Conservation (phyloP, 805 yeast species). For the Ogataea neopini region DNA sequence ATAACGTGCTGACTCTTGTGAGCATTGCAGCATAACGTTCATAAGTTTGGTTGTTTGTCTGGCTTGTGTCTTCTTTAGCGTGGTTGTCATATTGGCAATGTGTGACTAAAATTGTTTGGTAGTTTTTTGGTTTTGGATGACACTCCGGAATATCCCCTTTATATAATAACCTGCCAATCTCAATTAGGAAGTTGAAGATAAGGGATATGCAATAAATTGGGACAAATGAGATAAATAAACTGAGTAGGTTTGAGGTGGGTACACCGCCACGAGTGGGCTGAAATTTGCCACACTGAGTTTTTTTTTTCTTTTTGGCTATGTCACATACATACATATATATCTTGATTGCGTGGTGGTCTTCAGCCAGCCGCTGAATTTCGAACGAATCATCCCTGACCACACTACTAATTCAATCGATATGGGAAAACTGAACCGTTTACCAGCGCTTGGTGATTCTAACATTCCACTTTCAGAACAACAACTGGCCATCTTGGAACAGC, state of each 20-base stretch:
- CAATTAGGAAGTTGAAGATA: slow-evolving; percentile 7
- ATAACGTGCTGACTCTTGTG: slow-evolving; percentile 39
- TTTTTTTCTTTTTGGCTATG: too few species aligned
- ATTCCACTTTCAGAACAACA: slow-evolving; percentile 72
- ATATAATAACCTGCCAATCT: not conserved
- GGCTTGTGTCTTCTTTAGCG: slow-evolving; percentile 24
- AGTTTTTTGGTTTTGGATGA: not conserved
- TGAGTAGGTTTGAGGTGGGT: slow-evolving; percentile 4
- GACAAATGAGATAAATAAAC: not conserved
- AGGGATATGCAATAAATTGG: not conserved
- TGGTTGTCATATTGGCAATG: slow-evolving; percentile 9
- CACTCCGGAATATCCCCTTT: not conserved
- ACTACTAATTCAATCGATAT: slow-evolving; percentile 10
- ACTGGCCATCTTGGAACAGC: slow-evolving; percentile 70
- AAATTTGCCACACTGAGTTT: not conserved
- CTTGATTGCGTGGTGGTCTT: not conserved
- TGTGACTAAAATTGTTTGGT: not conserved
- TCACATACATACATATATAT: too few species aligned
- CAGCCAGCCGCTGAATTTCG: too few species aligned
- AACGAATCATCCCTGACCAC: too few species aligned
- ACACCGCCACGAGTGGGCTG: slow-evolving; percentile 1
- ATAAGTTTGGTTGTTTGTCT: slow-evolving; percentile 35
- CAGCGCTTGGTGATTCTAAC: slow-evolving; percentile 30
- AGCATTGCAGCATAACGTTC: slow-evolving; percentile 33
- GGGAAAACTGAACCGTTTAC: slow-evolving; percentile 32